A percentile compares a stretch with the other conserved stretches of the same genome.
Evolutionary conservation across 495 filamentous ascomycete genomes (phyloP).

Genomic region (Neurospora sp.): DNA sequence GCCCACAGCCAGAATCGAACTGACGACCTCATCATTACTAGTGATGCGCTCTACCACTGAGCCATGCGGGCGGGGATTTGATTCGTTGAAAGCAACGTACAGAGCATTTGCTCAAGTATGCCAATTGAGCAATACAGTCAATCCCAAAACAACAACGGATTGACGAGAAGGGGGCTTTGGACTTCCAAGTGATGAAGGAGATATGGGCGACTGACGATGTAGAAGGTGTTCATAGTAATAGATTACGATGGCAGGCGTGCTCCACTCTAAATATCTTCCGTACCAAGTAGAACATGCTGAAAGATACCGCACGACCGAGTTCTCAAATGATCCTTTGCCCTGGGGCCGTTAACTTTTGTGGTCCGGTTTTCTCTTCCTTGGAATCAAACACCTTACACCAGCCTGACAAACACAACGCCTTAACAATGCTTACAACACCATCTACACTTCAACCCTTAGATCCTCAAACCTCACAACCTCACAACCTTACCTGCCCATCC

Average conservation of each 20-base stretch:
- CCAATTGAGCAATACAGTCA: fast-evolving
- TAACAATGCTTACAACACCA: background rate
- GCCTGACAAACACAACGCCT: background rate
- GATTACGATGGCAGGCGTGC: background rate
- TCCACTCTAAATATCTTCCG: background rate
- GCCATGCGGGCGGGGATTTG: background rate
- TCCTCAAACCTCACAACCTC: background rate
- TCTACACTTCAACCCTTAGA: background rate
- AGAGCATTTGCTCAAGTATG: fast-evolving
- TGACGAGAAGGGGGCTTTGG: background rate
- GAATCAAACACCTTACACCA: background rate
- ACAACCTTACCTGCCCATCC: background rate
- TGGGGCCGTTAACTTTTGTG: background rate
- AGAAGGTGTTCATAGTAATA: background rate
- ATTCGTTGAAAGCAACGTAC: background rate
- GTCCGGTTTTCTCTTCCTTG: background rate
- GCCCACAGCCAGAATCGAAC: background rate
- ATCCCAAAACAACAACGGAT: background rate
- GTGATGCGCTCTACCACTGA: background rate
- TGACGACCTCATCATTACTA: background rate
- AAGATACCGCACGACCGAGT: background rate
- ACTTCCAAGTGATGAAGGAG: background rate
- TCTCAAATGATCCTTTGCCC: background rate
- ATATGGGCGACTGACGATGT: background rate
- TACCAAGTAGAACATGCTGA: background rate